Evolutionary conservation across 2,329 filamentous ascomycete species (phyloP).

Genomic region (Talaromyces sp.): DNA sequence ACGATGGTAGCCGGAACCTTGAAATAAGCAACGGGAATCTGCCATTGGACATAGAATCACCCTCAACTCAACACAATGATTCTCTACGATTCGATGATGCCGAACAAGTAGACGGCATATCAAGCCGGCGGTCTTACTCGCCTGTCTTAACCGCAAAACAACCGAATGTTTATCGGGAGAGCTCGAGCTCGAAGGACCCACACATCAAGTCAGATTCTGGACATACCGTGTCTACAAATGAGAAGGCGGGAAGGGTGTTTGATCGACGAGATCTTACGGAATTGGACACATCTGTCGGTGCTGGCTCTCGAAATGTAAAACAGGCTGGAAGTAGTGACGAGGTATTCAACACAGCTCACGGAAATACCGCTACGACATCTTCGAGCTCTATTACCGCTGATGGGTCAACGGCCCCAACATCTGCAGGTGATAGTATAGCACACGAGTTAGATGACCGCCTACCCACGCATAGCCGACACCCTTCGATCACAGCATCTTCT

Average conservation of each 20-base stretch:
- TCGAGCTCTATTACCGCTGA: conserved; percentile 30
- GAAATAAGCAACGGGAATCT: conserved; percentile 32
- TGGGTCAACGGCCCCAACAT: conserved; percentile 25
- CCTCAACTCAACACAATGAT: conserved; percentile 32
- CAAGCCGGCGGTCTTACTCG: conserved; percentile 30
- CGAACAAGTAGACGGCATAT: conserved; percentile 31
- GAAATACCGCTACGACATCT: conserved; percentile 30
- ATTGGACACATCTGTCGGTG: conserved; percentile 25
- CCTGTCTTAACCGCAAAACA: conserved; percentile 33
- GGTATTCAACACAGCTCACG: conserved; percentile 32
- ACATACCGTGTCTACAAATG: conserved; percentile 23
- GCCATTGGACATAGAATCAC: conserved; percentile 29
- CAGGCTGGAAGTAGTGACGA: conserved; percentile 25
- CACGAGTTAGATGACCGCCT: conserved; percentile 29
- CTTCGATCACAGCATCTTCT: conserved; percentile 28
- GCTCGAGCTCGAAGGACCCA: conserved; percentile 20
- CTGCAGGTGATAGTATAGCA: conserved; percentile 29
- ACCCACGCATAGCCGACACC: conserved; percentile 28
- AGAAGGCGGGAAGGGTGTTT: conserved; percentile 23
- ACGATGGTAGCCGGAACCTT: conserved; percentile 27
- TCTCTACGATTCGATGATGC: conserved; percentile 28
- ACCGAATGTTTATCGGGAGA: conserved; percentile 28
- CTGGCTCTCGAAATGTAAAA: conserved; percentile 24
- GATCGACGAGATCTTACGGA: conserved; percentile 31
- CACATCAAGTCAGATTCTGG: conserved; percentile 21